These are phyloP conservation scores for Hypoxylon trugodes DNA, from an alignment of 495 filamentous ascomycete genomes.

Conservation along the genomic window DNA sequence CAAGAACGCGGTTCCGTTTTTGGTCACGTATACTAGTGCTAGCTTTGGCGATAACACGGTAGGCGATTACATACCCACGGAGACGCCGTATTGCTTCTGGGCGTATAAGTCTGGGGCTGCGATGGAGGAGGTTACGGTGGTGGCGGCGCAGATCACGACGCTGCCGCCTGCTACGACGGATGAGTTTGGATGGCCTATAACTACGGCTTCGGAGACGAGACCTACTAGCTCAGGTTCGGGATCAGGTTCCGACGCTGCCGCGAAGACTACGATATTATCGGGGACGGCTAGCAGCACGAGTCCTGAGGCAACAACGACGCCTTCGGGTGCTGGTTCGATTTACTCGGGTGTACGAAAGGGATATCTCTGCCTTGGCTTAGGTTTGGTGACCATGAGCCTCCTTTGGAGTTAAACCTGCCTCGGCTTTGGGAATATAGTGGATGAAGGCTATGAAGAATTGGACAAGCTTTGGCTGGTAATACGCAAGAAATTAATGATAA, in stretches of 20 bases:
- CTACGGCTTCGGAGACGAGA: background rate
- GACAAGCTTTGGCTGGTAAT: background rate
- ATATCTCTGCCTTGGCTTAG: conserved; percentile 1
- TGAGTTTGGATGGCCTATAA: background rate
- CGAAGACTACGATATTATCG: background rate
- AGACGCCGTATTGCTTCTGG: conserved; percentile 26
- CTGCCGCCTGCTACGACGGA: conserved; percentile 13
- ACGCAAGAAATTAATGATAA: background rate
- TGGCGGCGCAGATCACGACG: conserved; percentile 14
- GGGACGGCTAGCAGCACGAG: background rate
- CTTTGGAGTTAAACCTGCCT: conserved; percentile 18
- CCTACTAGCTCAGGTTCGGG: background rate
- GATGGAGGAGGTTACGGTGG: conserved; percentile 20
- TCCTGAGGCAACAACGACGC: conserved; percentile 6
- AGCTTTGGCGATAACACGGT: conserved; percentile 16
- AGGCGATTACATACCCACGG: conserved; percentile 18
- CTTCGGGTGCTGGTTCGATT: conserved; percentile 7
- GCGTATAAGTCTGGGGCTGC: conserved; percentile 9
- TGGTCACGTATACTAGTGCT: conserved; percentile 26
- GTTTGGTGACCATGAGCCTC: conserved; percentile 5
- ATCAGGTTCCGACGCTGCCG: background rate
- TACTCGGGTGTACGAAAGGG: background rate
- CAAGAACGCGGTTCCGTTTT: conserved; percentile 20
- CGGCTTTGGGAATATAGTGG: background rate
- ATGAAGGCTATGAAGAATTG: background rate